Conservation (phyloP, 2,329 filamentous ascomycete genomes). For the Alternaria metachromatica region DNA sequence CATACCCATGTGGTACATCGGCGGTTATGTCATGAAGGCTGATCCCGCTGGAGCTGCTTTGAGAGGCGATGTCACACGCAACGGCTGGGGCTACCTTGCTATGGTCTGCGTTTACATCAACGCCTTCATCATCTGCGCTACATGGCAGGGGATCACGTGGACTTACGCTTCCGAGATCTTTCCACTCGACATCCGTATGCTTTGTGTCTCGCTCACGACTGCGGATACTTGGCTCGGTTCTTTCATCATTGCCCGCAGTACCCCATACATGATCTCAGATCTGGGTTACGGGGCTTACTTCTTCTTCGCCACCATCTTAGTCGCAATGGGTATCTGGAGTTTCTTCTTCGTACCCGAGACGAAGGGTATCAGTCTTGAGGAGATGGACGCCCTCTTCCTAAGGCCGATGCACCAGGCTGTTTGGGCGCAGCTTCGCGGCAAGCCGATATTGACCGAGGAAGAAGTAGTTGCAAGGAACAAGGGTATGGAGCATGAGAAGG, state of each 20-base stretch:
- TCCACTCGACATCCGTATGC: conserved; percentile 50
- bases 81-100: conserved; percentile 59
- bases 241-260: conserved; percentile 50
- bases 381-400: conserved; percentile 42
- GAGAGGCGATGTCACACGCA: conserved; percentile 51
- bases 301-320: conserved; percentile 45
- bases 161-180: conserved; percentile 60
- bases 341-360: conserved; percentile 45
- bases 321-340: conserved; percentile 40
- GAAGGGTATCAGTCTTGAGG: conserved; percentile 40
- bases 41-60: conserved; percentile 56
- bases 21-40: conserved; percentile 61
- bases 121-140: conserved; percentile 59
- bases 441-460: conserved; percentile 24
- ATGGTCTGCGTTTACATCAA: conserved; percentile 64
- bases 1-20: conserved; percentile 60
- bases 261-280: conserved; percentile 48
- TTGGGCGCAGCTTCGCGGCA: conserved; percentile 37
- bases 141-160: conserved; percentile 53
- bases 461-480: conserved; percentile 23
- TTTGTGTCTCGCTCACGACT: conserved; percentile 49
- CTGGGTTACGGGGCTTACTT: conserved; percentile 50
- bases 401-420: conserved; percentile 39
- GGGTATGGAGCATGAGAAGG: conserved; percentile 28
- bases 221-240: conserved; percentile 50